Base-by-base conservation (phyloP, 345 rosid genomes). In the Cardiospermum halicacabum region DNA sequence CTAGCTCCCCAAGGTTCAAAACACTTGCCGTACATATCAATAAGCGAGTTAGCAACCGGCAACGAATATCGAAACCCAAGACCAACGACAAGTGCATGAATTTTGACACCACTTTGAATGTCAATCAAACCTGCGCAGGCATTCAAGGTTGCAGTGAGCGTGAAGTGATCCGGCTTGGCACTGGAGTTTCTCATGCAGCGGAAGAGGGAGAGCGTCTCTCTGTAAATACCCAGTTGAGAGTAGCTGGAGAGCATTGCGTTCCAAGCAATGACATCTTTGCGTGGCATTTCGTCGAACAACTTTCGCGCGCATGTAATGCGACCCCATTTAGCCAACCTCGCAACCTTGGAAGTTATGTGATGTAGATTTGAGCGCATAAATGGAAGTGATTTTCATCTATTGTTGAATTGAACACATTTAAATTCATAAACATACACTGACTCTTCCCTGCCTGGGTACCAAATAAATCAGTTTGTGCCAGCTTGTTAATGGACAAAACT, bases 1-100 rank as follows among this genome's bases (percentile, higher is more conserved):
- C 53, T 51, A 31, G 96, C 97, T 65, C 79, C 28, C 10, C 24
- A 16, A 19, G 86, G 79, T 34, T 69, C 69, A 62, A 11, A 64
- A 22, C 97, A 91, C 80, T 91, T 91, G 48, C 96, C 97, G 22
- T 84, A 88, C 96, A 86, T 81, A 62, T 91, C 82, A 58, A 91
- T 66, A 62, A 91, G 86, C 6, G 91, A 78, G 50, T 91, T 88
- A 25, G 64, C 80, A 60, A 91, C 84, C 3, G 91, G 85, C 11
- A 74, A 64, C 5, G 74, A 83, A 57, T 69, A 62, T 1, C 43
- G 67, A 59, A 69, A 86, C 8, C 93, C 89, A 1, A 65, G 72
- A 48, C 66, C 66, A 70, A 80, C 58, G 43, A 81, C 78, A 18
- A 75, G 55, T 53, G 83, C 77, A 49, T 89, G 97, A 45, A 78